Percentiles rank a stretch among this genome's conserved stretches.
Evolutionary conservation across 805 yeast species (phyloP).

Genomic region (Yamadazyma phyllophila): DNA sequence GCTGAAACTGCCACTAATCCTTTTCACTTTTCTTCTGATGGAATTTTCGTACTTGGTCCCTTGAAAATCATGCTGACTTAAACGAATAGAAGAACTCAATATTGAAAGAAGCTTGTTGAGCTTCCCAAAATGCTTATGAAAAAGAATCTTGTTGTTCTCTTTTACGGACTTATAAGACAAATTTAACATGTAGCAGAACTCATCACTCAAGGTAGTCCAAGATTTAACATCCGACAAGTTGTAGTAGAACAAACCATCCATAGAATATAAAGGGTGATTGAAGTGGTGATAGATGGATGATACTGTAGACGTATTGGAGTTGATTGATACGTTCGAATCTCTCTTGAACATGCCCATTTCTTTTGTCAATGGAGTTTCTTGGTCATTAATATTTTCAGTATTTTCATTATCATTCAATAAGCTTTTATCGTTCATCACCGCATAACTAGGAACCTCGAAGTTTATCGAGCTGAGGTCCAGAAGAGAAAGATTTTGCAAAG

Average conservation of each 20-base stretch:
- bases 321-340: conserved; percentile 34
- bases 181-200: conserved; percentile 47
- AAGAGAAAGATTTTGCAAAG: conserved; percentile 38
- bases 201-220: conserved; percentile 57
- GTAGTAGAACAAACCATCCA: conserved; percentile 50
- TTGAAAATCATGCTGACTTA: conserved; percentile 50
- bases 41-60: conserved; percentile 46
- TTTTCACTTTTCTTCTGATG: conserved; percentile 49
- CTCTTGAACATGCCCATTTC: conserved; percentile 25
- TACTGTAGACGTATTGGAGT: conserved; percentile 6
- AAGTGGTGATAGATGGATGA: conserved; percentile 38
- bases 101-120: conserved; percentile 53
- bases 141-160: conserved; percentile 50
- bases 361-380: background rate
- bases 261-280: conserved; percentile 38
- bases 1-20: conserved; percentile 53
- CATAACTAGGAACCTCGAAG: conserved; percentile 26
- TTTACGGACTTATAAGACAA: conserved; percentile 50
- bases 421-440: conserved; percentile 8
- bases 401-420: background rate
- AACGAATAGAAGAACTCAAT: conserved; percentile 53
- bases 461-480: conserved; percentile 18
- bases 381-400: background rate
- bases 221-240: conserved; percentile 57
- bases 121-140: conserved; percentile 51